Conservation (phyloP, 306 rosid genomes). For the Lathyrus sativus region DNA sequence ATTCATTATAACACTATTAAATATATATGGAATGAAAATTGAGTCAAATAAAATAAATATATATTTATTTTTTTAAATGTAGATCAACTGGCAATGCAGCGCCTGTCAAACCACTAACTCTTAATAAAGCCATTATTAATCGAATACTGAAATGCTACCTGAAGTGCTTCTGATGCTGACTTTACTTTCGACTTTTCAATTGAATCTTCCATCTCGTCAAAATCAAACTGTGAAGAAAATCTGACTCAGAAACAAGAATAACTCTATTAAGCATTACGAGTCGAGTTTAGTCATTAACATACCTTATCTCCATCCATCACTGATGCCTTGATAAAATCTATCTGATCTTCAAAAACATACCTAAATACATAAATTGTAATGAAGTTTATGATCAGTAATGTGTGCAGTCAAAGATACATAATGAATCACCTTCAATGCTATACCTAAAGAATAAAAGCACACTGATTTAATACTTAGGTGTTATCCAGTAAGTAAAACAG, state of each 20-base stretch:
- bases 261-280: conserved; percentile 20
- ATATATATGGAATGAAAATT: neutral
- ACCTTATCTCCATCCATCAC: conserved; percentile 92
- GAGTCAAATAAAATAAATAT: too few species aligned
- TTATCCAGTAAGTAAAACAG: conserved; percentile 33
- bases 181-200: conserved; percentile 68
- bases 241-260: conserved; percentile 41
- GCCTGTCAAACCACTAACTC: neutral
- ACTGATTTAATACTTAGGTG: conserved; percentile 5
- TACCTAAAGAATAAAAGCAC: conserved; percentile 22
- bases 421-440: conserved; percentile 3
- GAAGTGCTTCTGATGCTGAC: conserved; percentile 80
- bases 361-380: conserved; percentile 43
- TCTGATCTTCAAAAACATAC: conserved; percentile 93
- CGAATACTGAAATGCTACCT: conserved; percentile 53
- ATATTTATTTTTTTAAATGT: neutral
- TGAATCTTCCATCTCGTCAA: conserved; percentile 48
- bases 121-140: conserved; percentile 4
- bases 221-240: conserved; percentile 58
- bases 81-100: neutral
- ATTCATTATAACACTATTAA: neutral
- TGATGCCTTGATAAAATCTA: conserved; percentile 86
- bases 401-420: conserved; percentile 27
- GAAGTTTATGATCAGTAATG: conserved; percentile 33
- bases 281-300: conserved; percentile 33